phyloP scores from a whole-genome alignment of 1,284 basidiomycete genomes.

The Heterobasidion annosum region DNA sequence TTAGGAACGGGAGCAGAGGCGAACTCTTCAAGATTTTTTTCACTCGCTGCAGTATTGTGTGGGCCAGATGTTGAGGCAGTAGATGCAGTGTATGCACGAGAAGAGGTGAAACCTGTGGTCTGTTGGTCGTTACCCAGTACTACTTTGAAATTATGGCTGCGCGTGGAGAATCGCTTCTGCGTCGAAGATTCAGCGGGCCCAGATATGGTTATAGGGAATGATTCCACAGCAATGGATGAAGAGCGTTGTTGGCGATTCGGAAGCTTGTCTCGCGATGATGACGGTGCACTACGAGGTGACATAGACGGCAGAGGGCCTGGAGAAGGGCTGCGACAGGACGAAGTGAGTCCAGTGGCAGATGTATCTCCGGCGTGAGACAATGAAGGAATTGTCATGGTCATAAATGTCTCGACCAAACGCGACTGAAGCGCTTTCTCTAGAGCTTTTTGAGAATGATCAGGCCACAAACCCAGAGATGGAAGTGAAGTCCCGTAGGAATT shows the following conservation, averaged over 20 bases:
- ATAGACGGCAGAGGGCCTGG: background rate
- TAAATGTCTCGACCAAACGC: conserved; percentile 74
- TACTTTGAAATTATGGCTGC: too few relatives aligned
- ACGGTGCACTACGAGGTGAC: background rate
- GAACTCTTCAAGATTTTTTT: background rate
- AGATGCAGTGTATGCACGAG: background rate
- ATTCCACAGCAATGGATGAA: background rate
- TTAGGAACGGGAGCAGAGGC: conserved; percentile 30
- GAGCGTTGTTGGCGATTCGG: background rate
- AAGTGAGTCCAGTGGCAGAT: background rate
- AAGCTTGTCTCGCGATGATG: background rate
- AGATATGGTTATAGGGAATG: background rate
- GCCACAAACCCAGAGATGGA: conserved; percentile 1
- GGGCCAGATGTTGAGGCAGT: too few relatives aligned
- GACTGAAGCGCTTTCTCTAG: conserved; percentile 63
- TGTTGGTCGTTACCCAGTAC: background rate
- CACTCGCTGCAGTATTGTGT: background rate
- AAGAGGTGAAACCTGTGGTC: conserved; percentile 5
- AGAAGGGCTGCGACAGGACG: background rate
- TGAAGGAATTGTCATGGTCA: conserved; percentile 41
- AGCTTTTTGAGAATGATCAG: conserved; percentile 40
- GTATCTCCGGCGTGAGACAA: conserved; percentile 4
- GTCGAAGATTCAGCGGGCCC: background rate
- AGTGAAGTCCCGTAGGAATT: conserved; percentile 5
- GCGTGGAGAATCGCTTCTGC: background rate